Percentiles rank a stretch among this genome's conserved stretches.
These are phyloP conservation scores for Cladophialophora immunda DNA, from an alignment of 2,329 filamentous ascomycete species.

Conservation along the genomic window DNA sequence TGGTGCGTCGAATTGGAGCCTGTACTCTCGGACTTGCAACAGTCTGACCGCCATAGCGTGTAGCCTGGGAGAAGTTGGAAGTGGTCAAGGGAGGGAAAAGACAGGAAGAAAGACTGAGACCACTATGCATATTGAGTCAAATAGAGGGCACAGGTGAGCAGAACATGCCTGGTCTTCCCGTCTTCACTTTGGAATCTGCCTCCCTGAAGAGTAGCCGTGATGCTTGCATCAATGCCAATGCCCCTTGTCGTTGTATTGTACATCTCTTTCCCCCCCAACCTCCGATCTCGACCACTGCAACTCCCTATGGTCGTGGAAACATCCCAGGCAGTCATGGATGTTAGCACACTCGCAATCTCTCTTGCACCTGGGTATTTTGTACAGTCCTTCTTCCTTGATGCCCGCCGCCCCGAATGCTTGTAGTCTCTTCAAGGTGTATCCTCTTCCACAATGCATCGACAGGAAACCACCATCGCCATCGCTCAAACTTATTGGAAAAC, in stretches of 20 bases:
- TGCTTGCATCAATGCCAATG: not conserved
- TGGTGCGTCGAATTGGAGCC: not conserved
- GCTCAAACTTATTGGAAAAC: conserved; percentile 22
- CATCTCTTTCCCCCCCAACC: conserved; percentile 6
- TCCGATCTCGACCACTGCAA: not conserved
- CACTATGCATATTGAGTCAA: not conserved
- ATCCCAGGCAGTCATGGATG: not conserved
- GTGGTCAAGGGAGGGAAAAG: not conserved
- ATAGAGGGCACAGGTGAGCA: not conserved
- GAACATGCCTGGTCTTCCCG: not conserved
- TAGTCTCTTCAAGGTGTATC: not conserved
- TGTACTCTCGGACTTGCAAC: not conserved
- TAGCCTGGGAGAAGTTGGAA: not conserved
- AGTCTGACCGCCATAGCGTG: not conserved
- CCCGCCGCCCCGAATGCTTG: not conserved
- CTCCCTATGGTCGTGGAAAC: not conserved
- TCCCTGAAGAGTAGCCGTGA: not conserved
- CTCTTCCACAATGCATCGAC: conserved; percentile 10
- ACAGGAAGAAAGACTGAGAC: not conserved
- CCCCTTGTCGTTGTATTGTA: conserved; percentile 1
- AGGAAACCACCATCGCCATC: conserved; percentile 27
- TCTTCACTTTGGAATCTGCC: not conserved
- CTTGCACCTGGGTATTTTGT: conserved; percentile 8
- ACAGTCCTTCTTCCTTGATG: not conserved
- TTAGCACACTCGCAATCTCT: not conserved